Percentiles rank a stretch among this genome's conserved stretches.
phyloP scores from a whole-genome alignment of 2,329 filamentous ascomycete genomes.

The Fusarium miscanthi region DNA sequence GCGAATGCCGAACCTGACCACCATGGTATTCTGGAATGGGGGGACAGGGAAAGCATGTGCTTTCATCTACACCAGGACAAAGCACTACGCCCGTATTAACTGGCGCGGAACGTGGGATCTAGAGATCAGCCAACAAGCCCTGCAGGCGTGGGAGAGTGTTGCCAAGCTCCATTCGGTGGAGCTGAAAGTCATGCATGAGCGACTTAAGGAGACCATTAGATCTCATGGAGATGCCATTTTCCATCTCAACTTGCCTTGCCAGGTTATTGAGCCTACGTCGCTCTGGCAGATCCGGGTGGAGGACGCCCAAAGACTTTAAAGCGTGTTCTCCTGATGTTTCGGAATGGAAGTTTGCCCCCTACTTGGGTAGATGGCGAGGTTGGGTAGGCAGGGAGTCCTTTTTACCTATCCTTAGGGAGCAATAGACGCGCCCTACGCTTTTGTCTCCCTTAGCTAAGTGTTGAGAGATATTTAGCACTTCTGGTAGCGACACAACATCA shows the following conservation, averaged over 20 bases:
- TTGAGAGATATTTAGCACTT: too few species aligned
- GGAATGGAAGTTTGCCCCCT: neutral
- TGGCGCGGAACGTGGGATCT: conserved; percentile 10
- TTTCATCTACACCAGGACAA: neutral
- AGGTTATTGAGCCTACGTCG: conserved; percentile 6
- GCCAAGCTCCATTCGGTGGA: neutral
- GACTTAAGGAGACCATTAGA: neutral
- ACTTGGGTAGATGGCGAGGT: neutral
- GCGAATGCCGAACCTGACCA: conserved; percentile 1
- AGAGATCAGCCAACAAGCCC: neutral
- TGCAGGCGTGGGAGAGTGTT: neutral
- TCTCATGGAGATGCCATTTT: conserved; percentile 22
- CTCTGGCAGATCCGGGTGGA: conserved; percentile 13
- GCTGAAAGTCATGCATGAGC: neutral
- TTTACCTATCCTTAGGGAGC: neutral
- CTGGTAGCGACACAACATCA: neutral
- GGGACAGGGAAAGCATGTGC: neutral
- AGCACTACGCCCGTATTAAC: neutral
- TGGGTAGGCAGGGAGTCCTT: too few species aligned
- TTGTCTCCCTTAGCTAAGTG: neutral
- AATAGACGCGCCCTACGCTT: neutral
- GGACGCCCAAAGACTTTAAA: neutral
- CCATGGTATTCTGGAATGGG: conserved; percentile 6
- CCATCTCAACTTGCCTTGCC: conserved; percentile 7
- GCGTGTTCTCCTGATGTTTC: neutral